These are phyloP conservation scores for Beauveria australis DNA, from an alignment of 2,329 filamentous ascomycete genomes.

Conservation along the genomic window DNA sequence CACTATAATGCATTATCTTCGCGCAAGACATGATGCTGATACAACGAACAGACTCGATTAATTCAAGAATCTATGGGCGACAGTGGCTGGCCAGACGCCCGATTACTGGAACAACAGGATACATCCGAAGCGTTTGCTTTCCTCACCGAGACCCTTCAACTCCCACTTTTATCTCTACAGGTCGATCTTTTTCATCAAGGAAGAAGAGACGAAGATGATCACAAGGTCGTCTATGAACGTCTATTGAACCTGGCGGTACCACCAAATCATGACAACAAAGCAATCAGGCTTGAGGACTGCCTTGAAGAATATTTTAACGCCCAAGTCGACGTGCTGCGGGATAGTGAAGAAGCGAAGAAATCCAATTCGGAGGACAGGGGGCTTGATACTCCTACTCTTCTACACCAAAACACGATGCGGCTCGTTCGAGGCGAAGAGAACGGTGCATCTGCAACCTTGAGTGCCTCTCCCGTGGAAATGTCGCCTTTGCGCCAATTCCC, in stretches of 20 bases:
- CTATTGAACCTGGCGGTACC: slow-evolving; percentile 88
- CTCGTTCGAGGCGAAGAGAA: slow-evolving; percentile 26
- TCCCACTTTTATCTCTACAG: slow-evolving; percentile 82
- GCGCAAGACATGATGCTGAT: slow-evolving; percentile 20
- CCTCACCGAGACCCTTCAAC: slow-evolving; percentile 79
- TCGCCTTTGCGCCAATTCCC: slow-evolving; percentile 16
- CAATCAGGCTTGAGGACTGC: slow-evolving; percentile 80
- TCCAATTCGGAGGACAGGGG: slow-evolving; percentile 21
- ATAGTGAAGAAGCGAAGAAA: slow-evolving; percentile 50
- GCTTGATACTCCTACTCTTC: slow-evolving; percentile 18
- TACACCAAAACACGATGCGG: slow-evolving; percentile 25
- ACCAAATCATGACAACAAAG: slow-evolving; percentile 58
- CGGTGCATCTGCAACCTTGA: slow-evolving; percentile 24
- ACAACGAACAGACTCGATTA: slow-evolving; percentile 55
- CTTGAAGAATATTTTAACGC: slow-evolving; percentile 94
- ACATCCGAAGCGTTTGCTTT: slow-evolving; percentile 94
- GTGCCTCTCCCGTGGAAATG: slow-evolving; percentile 24
- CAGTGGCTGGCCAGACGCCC: slow-evolving; percentile 84
- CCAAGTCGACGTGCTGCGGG: slow-evolving; percentile 77
- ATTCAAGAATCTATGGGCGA: slow-evolving; percentile 74
- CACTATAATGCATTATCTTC: background rate
- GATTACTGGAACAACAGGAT: slow-evolving; percentile 76
- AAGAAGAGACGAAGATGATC: slow-evolving; percentile 76
- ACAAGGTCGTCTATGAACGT: slow-evolving; percentile 89
- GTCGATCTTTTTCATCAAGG: slow-evolving; percentile 94